A percentile compares a stretch with the other conserved stretches of the same genome.
Conservation (phyloP, 441 rosid species). For the Erysimum pusillum region DNA sequence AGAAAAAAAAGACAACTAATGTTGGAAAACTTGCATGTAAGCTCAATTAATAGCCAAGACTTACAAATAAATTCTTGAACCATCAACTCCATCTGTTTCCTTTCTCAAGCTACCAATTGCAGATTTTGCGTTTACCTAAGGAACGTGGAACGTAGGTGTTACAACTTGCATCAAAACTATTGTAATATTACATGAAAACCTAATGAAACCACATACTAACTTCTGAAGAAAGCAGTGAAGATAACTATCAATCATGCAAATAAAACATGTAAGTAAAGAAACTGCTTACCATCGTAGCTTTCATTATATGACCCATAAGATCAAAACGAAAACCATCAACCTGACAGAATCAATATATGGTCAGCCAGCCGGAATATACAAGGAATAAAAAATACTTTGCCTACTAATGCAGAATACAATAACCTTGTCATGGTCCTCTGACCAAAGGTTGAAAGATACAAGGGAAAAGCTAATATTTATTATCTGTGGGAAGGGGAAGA, state of each 20-base stretch:
- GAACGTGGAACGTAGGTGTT: constrained; percentile 42
- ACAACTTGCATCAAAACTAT: constrained; percentile 9
- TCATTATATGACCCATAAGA: constrained; percentile 99
- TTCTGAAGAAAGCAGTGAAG: constrained; percentile 11
- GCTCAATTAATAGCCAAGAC: constrained; percentile 42
- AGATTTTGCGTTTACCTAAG: constrained; percentile 79
- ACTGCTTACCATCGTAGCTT: constrained; percentile 77
- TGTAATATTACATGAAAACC: constrained; percentile 10
- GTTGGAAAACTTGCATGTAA: constrained; percentile 14
- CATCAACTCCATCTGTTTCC: constrained; percentile 89
- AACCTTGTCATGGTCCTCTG: constrained; percentile 19
- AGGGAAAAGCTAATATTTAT: constrained; percentile 3
- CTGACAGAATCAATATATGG: constrained; percentile 55
- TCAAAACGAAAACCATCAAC: constrained; percentile 98
- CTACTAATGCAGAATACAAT: constrained; percentile 10
- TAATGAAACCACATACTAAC: constrained; percentile 20
- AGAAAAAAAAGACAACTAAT: not conserved
- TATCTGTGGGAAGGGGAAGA: constrained; percentile 13
- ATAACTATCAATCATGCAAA: constrained; percentile 16
- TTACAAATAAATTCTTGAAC: constrained; percentile 85
- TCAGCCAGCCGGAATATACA: constrained; percentile 36
- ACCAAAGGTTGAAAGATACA: constrained; percentile 28
- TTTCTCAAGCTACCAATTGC: constrained; percentile 71
- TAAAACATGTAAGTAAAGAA: constrained; percentile 32
- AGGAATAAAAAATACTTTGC: constrained; percentile 16